Conservation (phyloP, 805 yeast species). For the Metschnikowia borealis region DNA sequence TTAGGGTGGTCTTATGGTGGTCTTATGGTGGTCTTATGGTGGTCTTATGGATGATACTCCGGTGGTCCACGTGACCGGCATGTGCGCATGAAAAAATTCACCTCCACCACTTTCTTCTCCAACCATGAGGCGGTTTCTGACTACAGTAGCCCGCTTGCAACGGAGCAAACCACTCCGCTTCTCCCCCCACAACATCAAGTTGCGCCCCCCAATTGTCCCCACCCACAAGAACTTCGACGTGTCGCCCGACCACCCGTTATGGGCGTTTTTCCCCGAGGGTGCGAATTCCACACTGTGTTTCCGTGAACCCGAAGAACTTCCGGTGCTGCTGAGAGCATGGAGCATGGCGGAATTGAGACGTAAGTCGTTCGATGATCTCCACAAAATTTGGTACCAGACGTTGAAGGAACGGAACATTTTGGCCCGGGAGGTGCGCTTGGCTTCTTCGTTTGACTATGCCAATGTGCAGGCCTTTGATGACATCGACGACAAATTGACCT, state of each 20-base stretch:
- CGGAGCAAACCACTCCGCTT: slow-evolving; percentile 20
- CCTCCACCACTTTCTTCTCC: background rate
- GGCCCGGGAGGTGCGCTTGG: slow-evolving; percentile 68
- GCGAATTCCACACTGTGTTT: slow-evolving; percentile 51
- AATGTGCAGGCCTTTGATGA: slow-evolving; percentile 37
- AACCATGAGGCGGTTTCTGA: slow-evolving; percentile 8
- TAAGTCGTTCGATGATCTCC: slow-evolving; percentile 88
- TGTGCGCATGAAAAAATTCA: background rate
- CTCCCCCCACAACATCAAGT: slow-evolving; percentile 38
- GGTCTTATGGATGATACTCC: too few relatives aligned
- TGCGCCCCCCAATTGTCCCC: slow-evolving; percentile 84
- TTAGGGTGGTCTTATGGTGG: too few relatives aligned
- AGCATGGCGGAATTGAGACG: slow-evolving; percentile 81
- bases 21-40: too few relatives aligned
- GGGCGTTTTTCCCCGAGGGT: slow-evolving; percentile 75
- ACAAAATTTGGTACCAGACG: slow-evolving; percentile 84
- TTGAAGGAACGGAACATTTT: slow-evolving; percentile 78
- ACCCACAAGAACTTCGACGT: slow-evolving; percentile 67
- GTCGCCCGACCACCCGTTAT: slow-evolving; percentile 84
- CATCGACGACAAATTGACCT: slow-evolving; percentile 35
- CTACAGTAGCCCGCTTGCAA: slow-evolving; percentile 8
- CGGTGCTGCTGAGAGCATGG: slow-evolving; percentile 72
- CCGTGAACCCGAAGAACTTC: slow-evolving; percentile 53
- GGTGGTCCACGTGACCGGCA: background rate
- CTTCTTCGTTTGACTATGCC: slow-evolving; percentile 27